Evolutionary conservation across 352 stramenopile genomes (phyloP).

Genomic region (Phytophthora palmivora): DNA sequence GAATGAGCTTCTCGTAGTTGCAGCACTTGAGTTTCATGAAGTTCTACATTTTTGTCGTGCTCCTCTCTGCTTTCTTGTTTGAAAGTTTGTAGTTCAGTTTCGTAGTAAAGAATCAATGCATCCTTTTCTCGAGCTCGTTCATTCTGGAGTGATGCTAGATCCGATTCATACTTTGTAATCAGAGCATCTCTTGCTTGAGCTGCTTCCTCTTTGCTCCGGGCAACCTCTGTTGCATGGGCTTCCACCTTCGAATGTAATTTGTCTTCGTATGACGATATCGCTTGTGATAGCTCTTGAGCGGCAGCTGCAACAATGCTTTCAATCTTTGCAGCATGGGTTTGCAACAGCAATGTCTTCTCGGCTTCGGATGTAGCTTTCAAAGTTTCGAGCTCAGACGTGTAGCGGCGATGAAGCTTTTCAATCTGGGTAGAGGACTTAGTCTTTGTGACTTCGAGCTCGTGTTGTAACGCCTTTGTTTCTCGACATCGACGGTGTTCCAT

Average conservation of each 20-base stretch:
- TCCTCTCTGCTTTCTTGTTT: constrained; percentile 44
- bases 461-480: constrained; percentile 33
- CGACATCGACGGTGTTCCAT: constrained; percentile 25
- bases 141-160: constrained; percentile 29
- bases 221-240: constrained; percentile 23
- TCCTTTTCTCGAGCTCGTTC: constrained; percentile 29
- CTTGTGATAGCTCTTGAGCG: constrained; percentile 32
- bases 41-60: constrained; percentile 36
- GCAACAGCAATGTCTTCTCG: constrained; percentile 25
- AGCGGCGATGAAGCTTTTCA: constrained; percentile 28
- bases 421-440: constrained; percentile 22
- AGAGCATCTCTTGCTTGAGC: constrained; percentile 22
- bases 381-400: constrained; percentile 30
- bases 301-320: constrained; percentile 23
- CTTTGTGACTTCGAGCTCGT: constrained; percentile 25
- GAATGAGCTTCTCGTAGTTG: constrained; percentile 58
- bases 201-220: constrained; percentile 18
- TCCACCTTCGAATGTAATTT: constrained; percentile 18
- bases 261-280: constrained; percentile 30
- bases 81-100: constrained; percentile 54
- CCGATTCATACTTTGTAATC: constrained; percentile 37
- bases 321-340: constrained; percentile 32
- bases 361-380: constrained; percentile 19
- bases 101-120: constrained; percentile 48
- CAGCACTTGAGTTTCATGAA: constrained; percentile 36